These are phyloP conservation scores for Apiospora phragmitis DNA, from an alignment of 2,329 filamentous ascomycete genomes.

Conservation along the genomic window DNA sequence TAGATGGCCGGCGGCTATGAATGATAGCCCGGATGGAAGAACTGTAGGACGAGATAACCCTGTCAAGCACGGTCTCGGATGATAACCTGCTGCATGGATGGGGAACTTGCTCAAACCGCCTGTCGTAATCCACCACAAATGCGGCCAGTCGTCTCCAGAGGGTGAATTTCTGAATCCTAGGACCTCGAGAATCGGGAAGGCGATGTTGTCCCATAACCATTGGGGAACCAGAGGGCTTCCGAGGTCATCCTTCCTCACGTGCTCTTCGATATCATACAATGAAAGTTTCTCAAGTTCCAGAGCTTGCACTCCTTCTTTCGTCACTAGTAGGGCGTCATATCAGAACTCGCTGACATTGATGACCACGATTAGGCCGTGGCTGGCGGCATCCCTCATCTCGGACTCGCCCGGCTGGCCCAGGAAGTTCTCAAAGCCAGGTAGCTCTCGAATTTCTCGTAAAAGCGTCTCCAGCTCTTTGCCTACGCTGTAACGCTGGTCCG, in stretches of 20 bases:
- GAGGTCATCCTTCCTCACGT: conserved; percentile 10
- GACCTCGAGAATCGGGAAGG: conserved; percentile 26
- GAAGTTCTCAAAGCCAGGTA: conserved; percentile 25
- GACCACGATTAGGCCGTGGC: conserved; percentile 26
- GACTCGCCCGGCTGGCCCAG: conserved; percentile 19
- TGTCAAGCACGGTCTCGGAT: conserved; percentile 33
- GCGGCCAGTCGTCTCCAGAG: conserved; percentile 23
- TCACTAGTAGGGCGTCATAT: conserved; percentile 31
- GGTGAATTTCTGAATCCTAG: conserved; percentile 24
- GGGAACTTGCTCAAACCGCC: conserved; percentile 31
- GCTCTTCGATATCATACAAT: conserved; percentile 8
- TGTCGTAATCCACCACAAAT: conserved; percentile 37
- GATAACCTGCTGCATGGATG: conserved; percentile 36
- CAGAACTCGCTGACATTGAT: conserved; percentile 29
- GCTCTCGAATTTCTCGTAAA: conserved; percentile 11
- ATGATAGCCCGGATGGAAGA: conserved; percentile 35
- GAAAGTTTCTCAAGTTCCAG: conserved; percentile 19
- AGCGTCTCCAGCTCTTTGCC: conserved; percentile 16
- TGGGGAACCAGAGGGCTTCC: conserved; percentile 20
- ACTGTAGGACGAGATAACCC: conserved; percentile 40
- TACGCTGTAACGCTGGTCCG: neutral
- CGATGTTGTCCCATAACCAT: conserved; percentile 33
- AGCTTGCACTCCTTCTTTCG: conserved; percentile 15
- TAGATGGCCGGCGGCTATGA: conserved; percentile 20
- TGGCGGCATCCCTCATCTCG: conserved; percentile 21